phyloP scores from a whole-genome alignment of 2,329 filamentous ascomycete genomes.

The Ophiostoma sp. region DNA sequence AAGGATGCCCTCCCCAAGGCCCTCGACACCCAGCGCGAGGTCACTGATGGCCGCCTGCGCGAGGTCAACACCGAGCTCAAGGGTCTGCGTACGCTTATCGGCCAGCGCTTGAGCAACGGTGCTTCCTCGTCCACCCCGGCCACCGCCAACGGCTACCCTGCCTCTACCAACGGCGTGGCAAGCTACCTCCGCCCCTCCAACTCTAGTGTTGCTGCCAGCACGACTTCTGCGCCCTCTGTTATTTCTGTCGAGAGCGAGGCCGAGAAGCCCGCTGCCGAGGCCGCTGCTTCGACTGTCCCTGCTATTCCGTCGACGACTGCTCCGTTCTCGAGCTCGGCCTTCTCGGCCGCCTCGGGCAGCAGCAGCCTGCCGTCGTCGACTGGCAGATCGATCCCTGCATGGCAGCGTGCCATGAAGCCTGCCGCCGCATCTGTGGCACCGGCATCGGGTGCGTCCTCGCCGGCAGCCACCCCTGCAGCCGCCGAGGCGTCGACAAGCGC shows the following conservation, averaged over 20 bases:
- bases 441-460: background rate
- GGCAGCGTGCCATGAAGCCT: conserved; percentile 68
- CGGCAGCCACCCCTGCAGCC: conserved; percentile 17
- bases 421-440: conserved; percentile 49
- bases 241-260: conserved; percentile 22
- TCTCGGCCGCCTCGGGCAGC: background rate
- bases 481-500: conserved; percentile 19
- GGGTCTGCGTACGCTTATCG: conserved; percentile 83
- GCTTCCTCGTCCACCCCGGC: background rate
- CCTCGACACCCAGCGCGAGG: conserved; percentile 79
- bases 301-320: conserved; percentile 14
- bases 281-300: conserved; percentile 5
- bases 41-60: conserved; percentile 71
- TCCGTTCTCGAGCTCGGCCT: conserved; percentile 20
- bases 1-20: conserved; percentile 84
- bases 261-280: conserved; percentile 28
- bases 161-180: conserved; percentile 15
- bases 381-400: conserved; percentile 63
- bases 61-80: conserved; percentile 84
- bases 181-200: conserved; percentile 31
- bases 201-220: conserved; percentile 26
- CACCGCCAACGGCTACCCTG: background rate
- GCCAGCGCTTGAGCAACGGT: conserved; percentile 50
- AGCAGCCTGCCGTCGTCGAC: conserved; percentile 41
- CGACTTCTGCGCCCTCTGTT: conserved; percentile 24